Conservation (phyloP, 352 stramenopile species). For the Phytopythium boreale region DNA sequence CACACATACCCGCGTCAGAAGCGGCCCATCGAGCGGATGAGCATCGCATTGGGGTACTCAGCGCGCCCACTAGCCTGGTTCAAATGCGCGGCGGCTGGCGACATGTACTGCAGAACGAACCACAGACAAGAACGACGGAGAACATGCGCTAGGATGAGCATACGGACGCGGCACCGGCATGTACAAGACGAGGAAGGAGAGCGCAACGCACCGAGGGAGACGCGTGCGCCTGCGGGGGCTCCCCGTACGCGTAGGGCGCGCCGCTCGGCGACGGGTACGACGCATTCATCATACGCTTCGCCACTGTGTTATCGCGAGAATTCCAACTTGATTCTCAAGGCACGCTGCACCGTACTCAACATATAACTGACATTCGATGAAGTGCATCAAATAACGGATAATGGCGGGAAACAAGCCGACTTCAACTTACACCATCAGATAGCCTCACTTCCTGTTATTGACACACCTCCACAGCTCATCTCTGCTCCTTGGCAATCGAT, state of each 20-base stretch:
- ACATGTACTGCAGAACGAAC: neutral
- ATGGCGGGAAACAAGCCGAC: no score
- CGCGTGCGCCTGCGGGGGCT: neutral
- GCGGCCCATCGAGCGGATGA: no score
- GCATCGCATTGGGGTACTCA: no score
- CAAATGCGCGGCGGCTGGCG: neutral
- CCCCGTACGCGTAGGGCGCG: constrained; percentile 1
- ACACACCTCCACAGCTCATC: no score
- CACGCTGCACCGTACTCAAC: no score
- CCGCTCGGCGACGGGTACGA: constrained; percentile 4
- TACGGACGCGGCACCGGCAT: neutral
- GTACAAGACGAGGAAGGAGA: neutral
- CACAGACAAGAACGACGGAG: neutral
- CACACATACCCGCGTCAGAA: neutral
- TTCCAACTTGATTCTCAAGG: no score
- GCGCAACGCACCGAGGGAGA: neutral
- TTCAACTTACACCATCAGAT: no score
- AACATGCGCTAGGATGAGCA: neutral
- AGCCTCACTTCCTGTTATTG: no score
- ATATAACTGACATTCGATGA: no score
- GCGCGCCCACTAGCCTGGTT: neutral
- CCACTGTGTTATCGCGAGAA: no score
- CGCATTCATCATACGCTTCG: constrained; percentile 2
- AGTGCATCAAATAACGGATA: no score
- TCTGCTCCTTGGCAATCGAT: neutral